Base-by-base conservation (phyloP, 1,284 basidiomycete genomes). In the Coniferiporia sulphurascens region DNA sequence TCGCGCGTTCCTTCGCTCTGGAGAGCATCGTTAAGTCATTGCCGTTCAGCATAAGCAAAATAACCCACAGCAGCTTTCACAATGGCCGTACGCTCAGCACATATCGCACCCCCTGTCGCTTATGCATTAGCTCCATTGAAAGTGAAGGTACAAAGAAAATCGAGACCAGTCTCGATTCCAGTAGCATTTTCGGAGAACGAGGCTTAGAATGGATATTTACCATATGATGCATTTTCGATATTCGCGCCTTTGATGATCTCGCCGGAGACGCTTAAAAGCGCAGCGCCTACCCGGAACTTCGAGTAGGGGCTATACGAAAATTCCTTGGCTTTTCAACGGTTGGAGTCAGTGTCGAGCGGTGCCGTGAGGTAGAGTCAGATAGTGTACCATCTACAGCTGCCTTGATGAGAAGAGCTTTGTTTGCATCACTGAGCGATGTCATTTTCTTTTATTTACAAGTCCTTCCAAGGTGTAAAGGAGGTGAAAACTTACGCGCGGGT, bases 161-260 rank as follows among this genome's bases (percentile, higher is more conserved):
- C 3, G 5, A 46, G 17, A n/a, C 8, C 5, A 45, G 15, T 17
- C n/a, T n/a, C n/a, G n/a, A n/a, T n/a, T n/a, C n/a, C n/a, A 45
- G 15, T 7, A 45, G 44, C 35, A 19, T 32, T 34, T 34, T n/a
- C n/a, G n/a, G n/a, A n/a, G n/a, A n/a, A n/a, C 10, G 44, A 36
- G 15, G 43, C 27, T 34, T 13, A 45, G 36, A 6, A 17, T 22
- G 21, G 12, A 48, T 8, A 66, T 71, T 55, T 21, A 89, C 94
- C 90, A 69, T 93, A 95, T 0, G 91, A 91, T 0, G 92, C 92
- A 68, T 96, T 96, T 74, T 97, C 94, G 60, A 96, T 81, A 68
- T 95, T 96, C 43, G 87, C 85, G 4, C 94, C 93, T 56, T 84
- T 88, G 62, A 94, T 80, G 44, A 95, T 82, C 12, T 77, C 73